phyloP scores from a whole-genome alignment of 805 yeast species.

The Saccharomycopsis guyanensis region DNA sequence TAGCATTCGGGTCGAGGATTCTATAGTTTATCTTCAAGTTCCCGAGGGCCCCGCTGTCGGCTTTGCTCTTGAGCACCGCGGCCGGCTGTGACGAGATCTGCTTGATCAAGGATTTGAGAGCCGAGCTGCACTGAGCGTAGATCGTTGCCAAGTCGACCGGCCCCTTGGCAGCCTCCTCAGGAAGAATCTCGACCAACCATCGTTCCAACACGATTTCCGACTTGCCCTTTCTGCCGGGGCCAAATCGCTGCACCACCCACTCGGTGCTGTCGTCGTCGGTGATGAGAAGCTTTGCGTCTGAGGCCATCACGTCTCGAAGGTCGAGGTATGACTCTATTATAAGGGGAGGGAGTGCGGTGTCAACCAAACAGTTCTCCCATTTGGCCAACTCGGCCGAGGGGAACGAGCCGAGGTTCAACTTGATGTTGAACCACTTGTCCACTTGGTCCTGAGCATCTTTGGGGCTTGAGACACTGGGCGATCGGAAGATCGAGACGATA shows the following conservation, averaged over 20 bases:
- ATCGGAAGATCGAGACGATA: slow-evolving; percentile 5
- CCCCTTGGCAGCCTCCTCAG: not conserved
- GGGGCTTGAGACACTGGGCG: not conserved
- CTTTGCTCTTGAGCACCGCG: slow-evolving; percentile 1
- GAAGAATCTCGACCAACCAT: slow-evolving; percentile 14
- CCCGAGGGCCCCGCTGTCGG: not conserved
- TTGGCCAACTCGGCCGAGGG: slow-evolving; percentile 4
- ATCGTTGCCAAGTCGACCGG: not conserved
- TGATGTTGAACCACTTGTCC: slow-evolving; percentile 8
- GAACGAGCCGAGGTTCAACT: not conserved
- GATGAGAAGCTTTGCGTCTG: slow-evolving; percentile 31
- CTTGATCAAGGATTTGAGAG: slow-evolving; percentile 1
- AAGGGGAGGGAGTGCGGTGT: not conserved
- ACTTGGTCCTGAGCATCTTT: not conserved
- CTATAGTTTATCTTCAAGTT: slow-evolving; percentile 8
- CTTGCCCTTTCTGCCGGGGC: slow-evolving; percentile 5
- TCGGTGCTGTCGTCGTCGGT: slow-evolving; percentile 24
- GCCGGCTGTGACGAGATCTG: slow-evolving; percentile 5
- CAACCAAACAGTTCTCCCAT: slow-evolving; percentile 4
- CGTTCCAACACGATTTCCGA: slow-evolving; percentile 16
- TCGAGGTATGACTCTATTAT: slow-evolving; percentile 13
- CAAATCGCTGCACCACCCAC: not conserved
- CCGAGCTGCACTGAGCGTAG: not conserved
- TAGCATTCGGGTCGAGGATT: slow-evolving; percentile 9
- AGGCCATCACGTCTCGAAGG: slow-evolving; percentile 6